Percentiles rank a stretch among this genome's conserved stretches.
Evolutionary conservation across 768 basidiomycete species (phyloP).

Genomic region (Hericium rajendrae): DNA sequence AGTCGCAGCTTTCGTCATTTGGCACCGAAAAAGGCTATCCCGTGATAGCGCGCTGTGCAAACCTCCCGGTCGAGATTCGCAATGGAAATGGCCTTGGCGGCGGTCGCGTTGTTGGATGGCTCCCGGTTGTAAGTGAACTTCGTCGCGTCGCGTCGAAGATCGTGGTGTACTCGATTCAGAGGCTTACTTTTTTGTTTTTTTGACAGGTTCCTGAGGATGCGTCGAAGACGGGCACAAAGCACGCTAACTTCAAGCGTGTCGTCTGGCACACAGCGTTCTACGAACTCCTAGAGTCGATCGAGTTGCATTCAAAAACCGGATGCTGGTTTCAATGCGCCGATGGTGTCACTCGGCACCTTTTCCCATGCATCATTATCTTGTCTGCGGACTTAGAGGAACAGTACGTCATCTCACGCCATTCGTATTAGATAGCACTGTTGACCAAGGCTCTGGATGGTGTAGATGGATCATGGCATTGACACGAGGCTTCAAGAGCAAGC

Average conservation of each 20-base stretch:
- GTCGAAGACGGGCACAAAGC: background rate
- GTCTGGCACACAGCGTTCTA: background rate
- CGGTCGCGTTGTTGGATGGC: constrained; percentile 10
- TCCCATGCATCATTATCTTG: background rate
- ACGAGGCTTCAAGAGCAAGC: constrained; percentile 5
- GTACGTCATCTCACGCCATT: constrained; percentile 4
- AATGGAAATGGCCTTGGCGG: constrained; percentile 15
- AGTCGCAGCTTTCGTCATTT: constrained; percentile 12
- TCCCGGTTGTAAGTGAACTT: constrained; percentile 10
- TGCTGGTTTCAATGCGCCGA: background rate
- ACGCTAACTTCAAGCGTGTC: background rate
- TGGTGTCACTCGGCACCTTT: background rate
- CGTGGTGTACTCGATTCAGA: no score
- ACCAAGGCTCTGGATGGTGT: no score
- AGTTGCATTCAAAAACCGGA: background rate
- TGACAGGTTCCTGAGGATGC: no score
- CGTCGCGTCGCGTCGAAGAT: no score
- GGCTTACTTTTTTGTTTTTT: no score
- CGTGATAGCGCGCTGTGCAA: constrained; percentile 9
- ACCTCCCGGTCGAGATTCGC: constrained; percentile 12
- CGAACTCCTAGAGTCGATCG: background rate
- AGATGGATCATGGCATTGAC: constrained; percentile 16
- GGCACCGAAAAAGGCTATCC: constrained; percentile 17
- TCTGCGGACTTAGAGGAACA: constrained; percentile 12
- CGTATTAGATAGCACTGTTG: no score